Evolutionary conservation across 495 filamentous ascomycete genomes (phyloP), one percentile per base, ranked within the genome.

Genomic region (Acidomyces sp.): DNA sequence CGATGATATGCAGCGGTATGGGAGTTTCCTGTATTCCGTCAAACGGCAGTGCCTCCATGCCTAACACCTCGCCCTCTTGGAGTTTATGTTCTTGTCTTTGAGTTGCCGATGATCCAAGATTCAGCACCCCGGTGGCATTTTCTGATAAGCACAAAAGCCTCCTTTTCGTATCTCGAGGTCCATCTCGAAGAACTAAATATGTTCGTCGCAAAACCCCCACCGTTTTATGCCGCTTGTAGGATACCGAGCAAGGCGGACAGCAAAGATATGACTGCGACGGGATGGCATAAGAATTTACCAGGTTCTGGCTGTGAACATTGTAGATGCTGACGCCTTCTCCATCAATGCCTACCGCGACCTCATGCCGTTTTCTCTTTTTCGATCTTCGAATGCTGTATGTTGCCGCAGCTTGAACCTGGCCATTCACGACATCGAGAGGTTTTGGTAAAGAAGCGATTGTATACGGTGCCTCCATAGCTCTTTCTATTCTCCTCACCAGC

Each of bases 311-410:
- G 56, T 82, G 76, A 17, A 92, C 66, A 69, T 94, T 80, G 63
- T 95, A 95, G 34, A 99, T 75, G 56, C 85, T 90, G 11, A 95
- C 69, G 11, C 82, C 79, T 55, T 94, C 85, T 40, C 86, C 85
- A 62, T 99, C 85, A 52, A 94, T 75, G 6, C 81, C 82, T 6
- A 90, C 75, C 10, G 72, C 81, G 39, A 96, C 61, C 60, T 99
- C 92, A 51, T 72, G 68, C 49, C 90, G 71, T 64, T 94, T 95
- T 54, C 82, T 72, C 65, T 87, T 93, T 64, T 72, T 83, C 23
- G 70, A 71, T 13, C 77, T 78, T 27, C 73, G 69, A 36, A 82
- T 57, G 54, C 80, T 75, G 54, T 72, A 77, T 22, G 92, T 85
- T 13, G 48, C 32, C 13, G 54, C 21, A 15, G 52, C 57, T 19